Conservation (phyloP, 805 yeast species). For the Zygotorulaspora danielsina region DNA sequence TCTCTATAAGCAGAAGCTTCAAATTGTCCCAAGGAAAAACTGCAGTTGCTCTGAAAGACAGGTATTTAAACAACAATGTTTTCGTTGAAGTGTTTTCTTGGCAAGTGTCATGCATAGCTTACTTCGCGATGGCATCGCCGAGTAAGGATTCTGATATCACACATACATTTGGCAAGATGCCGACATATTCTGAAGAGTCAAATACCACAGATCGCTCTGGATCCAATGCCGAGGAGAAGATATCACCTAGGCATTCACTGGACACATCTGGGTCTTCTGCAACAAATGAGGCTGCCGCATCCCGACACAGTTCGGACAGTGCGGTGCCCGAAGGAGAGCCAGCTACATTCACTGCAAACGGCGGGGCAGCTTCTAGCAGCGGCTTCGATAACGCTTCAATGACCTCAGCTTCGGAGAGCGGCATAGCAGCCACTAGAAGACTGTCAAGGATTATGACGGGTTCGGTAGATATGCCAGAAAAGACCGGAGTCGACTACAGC, state of each 20-base stretch:
- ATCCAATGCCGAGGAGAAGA: not conserved
- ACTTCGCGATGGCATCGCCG: too few relatives aligned
- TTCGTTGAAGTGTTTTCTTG: too few relatives aligned
- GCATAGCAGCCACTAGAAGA: conserved; percentile 31
- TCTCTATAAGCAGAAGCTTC: too few relatives aligned
- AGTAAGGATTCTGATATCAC: too few relatives aligned
- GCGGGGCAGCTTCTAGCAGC: not conserved
- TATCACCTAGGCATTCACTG: not conserved
- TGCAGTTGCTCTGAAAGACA: too few relatives aligned
- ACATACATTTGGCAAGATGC: too few relatives aligned
- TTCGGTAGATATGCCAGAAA: conserved; percentile 29
- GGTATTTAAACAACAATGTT: too few relatives aligned
- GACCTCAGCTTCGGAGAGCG: conserved; percentile 22
- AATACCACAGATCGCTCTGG: not conserved
- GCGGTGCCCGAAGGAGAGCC: conserved; percentile 18
- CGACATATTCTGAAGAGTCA: not conserved
- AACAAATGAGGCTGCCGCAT: conserved; percentile 5
- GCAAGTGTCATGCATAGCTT: too few relatives aligned
- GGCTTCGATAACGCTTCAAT: conserved; percentile 8
- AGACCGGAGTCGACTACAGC: conserved; percentile 30
- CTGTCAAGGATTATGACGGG: conserved; percentile 44
- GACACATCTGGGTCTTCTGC: conserved; percentile 9
- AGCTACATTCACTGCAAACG: conserved; percentile 7
- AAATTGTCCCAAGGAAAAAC: too few relatives aligned
- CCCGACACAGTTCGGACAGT: not conserved